Evolutionary conservation across 768 basidiomycete genomes (phyloP).

Genomic region (Heimioporus sp.): DNA sequence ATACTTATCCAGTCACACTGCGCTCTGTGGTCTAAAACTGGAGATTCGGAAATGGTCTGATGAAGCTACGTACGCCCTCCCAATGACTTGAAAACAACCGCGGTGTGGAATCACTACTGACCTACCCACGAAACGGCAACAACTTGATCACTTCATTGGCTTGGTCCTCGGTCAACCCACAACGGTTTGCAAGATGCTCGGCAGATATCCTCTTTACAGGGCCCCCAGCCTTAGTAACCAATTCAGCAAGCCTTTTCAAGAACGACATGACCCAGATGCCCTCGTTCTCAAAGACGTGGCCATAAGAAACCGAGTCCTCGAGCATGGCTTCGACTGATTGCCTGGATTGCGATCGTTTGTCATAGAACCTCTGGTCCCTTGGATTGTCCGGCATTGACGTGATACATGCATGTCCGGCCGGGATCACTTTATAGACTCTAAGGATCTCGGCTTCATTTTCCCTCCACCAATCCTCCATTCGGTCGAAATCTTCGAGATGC

Average conservation of each 20-base stretch:
- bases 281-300: conserved; percentile 12
- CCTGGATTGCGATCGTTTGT: conserved; percentile 14
- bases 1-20: not conserved
- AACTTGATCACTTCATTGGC: conserved; percentile 16
- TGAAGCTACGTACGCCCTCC: not conserved
- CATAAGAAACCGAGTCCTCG: conserved; percentile 20
- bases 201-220: conserved; percentile 3
- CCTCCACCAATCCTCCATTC: conserved; percentile 35
- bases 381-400: conserved; percentile 16
- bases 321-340: conserved; percentile 15
- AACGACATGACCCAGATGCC: too few species aligned
- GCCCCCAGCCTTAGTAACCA: conserved; percentile 11
- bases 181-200: conserved; percentile 13
- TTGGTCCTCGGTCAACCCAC: conserved; percentile 16
- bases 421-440: conserved; percentile 8
- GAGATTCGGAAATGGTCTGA: not conserved
- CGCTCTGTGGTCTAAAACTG: not conserved
- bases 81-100: too few species aligned
- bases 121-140: too few species aligned
- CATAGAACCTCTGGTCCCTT: not conserved
- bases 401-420: conserved; percentile 30
- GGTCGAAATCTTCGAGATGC: conserved; percentile 30
- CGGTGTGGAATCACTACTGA: too few species aligned
- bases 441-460: conserved; percentile 10
- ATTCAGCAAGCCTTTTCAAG: too few species aligned